Base-by-base conservation (phyloP, 345 rosid species). In the Gynandropsis gynandra region DNA sequence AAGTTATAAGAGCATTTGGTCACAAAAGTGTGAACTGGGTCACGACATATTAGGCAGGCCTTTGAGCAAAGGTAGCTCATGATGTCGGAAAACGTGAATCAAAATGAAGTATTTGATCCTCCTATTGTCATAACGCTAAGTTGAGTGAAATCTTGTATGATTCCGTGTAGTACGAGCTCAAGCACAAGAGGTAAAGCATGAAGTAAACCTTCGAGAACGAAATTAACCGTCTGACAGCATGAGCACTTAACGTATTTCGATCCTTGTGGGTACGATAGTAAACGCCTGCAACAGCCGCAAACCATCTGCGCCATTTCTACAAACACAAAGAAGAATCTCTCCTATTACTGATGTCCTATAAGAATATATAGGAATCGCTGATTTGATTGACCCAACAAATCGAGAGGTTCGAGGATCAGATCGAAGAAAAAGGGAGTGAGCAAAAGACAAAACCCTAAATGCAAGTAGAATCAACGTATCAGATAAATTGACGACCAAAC, bases 251-350 rank as follows among this genome's bases (percentile, higher is more conserved):
- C 89, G 29, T 77, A 76, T 64, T 61, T 75, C 36, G 80, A 53
- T 53, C 96, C 98, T 64, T 52, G 69, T 36, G 76, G 81, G 76
- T 90, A 84, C 35, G 82, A 65, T 70, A 90, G 93, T 32, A 87
- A 68, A 19, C 65, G 72, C 44, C 80, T 87, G 63, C 98, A 90
- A 50, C 89, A 84, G 58, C 98, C 98, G 70, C 96, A 87, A 32
- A 90, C 96, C 95, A 90, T 68, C 66, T 87, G 96, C 64, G 68
- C 84, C 72, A 70, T 71, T 45, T 83, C 92, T 87, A 63, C 68
- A 56, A 48, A 20, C 29, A 15, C 50, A 3, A 20, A 37, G 9
- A 16, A 43, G 45, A 52, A 34, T 10, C 44, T 34, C 69, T 17
- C 39, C 19, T 14, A 33, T 50, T 45, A 44, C 44, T 58, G 58